Evolutionary conservation across 2,329 filamentous ascomycete species (phyloP).

Genomic region (Verticillium albo-atrum): DNA sequence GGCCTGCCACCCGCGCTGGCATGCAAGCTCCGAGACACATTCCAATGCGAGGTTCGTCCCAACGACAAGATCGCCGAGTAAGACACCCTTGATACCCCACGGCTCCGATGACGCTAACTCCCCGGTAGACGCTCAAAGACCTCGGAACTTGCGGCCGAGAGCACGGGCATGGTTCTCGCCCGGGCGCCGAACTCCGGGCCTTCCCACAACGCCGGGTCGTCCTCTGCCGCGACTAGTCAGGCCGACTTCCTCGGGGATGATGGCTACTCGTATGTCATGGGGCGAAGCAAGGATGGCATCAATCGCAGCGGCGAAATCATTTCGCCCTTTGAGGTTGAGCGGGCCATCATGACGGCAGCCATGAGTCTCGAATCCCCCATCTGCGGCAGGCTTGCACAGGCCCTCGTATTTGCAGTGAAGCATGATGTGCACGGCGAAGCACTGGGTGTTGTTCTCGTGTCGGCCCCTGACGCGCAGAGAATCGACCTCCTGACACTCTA

Average conservation of each 20-base stretch:
- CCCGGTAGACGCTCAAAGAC: no score
- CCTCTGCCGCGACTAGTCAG: conserved; percentile 48
- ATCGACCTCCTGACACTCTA: conserved; percentile 46
- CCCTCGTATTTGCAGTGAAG: conserved; percentile 47
- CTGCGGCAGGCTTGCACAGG: conserved; percentile 40
- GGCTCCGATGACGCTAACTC: background rate
- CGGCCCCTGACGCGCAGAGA: conserved; percentile 33
- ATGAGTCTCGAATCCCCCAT: conserved; percentile 35
- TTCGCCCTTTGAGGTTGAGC: conserved; percentile 53
- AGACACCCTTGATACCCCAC: conserved; percentile 6
- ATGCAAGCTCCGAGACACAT: conserved; percentile 42
- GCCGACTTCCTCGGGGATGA: conserved; percentile 47
- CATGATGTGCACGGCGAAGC: conserved; percentile 52
- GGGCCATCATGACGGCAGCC: conserved; percentile 45
- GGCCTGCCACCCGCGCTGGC: conserved; percentile 47
- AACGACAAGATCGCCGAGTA: conserved; percentile 57
- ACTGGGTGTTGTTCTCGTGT: conserved; percentile 48
- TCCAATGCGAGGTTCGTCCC: conserved; percentile 47
- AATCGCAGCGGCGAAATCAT: conserved; percentile 54
- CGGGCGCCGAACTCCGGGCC: conserved; percentile 29
- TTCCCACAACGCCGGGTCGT: conserved; percentile 44
- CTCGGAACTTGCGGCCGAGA: background rate
- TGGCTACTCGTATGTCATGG: conserved; percentile 49
- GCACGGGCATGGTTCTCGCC: background rate
- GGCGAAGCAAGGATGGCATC: conserved; percentile 52